Base-by-base conservation (phyloP, 805 yeast species). In the Kuraishia borneana region DNA sequence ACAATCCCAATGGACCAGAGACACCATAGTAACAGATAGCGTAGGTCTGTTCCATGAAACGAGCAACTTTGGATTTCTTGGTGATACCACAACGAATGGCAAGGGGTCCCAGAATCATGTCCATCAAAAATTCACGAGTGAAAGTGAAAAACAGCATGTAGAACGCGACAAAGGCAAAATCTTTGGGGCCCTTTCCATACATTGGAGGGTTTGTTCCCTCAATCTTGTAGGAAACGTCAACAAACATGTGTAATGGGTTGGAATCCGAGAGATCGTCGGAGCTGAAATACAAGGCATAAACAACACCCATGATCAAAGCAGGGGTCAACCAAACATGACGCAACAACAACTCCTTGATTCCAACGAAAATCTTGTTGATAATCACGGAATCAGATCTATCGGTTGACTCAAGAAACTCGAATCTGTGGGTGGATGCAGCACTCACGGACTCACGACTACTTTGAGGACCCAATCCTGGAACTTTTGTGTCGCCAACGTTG, bases 1-100 rank as follows among this genome's bases (percentile, higher is more conserved):
- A 85, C 36, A 92, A 61, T 2, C 98, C 99, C 38, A 79, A 65
- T 0, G 96, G 94, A 12, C 95, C 94, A 19, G 83, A 65, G 6
- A 76, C 41, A 9, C 88, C 82, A 51, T 79, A 87, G 59, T 92
- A 92, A 39, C 83, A 53, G 46, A 85, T 68, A 2, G 89, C 72
- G 53, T 89, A 92, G 6, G 87, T 69, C 62, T 92, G 99, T 57
- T 92, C 99, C 78, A 84, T 75, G 58, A 89, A 87, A 54, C 99
- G 72, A 40, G 70, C 73, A 29, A 74, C 54, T 55, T 83, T 88
- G 16, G 65, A 64, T 39, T 65, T 68, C 36, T 59, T 60, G 26
- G 43, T 61, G 26, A 84, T 49, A 1, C 84, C 84, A 29, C 54
- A 61, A 23, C 39, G 36, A 7, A 21, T 26, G 2, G 96, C 89